Evolutionary conservation across 805 yeast species (phyloP), one percentile per base, ranked within the genome.

Genomic region (Starmerella roubikii): DNA sequence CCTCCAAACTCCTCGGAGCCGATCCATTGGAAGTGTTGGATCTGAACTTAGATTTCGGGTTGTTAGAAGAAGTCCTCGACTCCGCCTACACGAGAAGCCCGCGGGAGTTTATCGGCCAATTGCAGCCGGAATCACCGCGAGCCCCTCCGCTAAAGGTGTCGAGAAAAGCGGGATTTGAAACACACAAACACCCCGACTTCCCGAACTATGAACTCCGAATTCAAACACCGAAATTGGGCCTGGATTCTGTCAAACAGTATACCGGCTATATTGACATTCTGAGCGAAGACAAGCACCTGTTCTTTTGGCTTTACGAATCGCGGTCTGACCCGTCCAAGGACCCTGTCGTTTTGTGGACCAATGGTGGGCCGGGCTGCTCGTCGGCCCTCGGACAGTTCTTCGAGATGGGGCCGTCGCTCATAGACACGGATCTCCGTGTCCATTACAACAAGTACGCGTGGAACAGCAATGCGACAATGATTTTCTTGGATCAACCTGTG

Each of bases 321-420:
- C 72, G 78, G 46, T 78, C 78, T 59, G 88, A 82, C 60, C 94
- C 94, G 15, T 63, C 64, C 46, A 80, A 68, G 44, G 95, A 85
- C 62, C 94, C 94, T 2, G 68, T 85, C 30, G 70, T 85, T 37
- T 65, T 85, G 54, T 84, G 94, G 96, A 67, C 86, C 54, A 86
- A 86, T 57, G 96, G 96, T 47, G 96, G 96, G 9, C 96, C 96
- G 35, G 96, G 96, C 13, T 86, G 96, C 59, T 82, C 94, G 1
- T 81, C 94, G 1, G 62, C 83, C 56, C 82, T 93, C 16, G 97
- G 97, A 15, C 68, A 86, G 48, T 78, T 88, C 57, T 86, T 88
- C 53, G 97, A 88, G 61, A 68, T 86, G 51, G 97, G 98, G 21
- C 94, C 97, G 10, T 72, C 94, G 2, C 68, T 81, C 13, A 76